A percentile compares a stretch with the other conserved stretches of the same genome.
phyloP scores from a whole-genome alignment of 2,329 filamentous ascomycete species.

The Bipolaris victoriae region DNA sequence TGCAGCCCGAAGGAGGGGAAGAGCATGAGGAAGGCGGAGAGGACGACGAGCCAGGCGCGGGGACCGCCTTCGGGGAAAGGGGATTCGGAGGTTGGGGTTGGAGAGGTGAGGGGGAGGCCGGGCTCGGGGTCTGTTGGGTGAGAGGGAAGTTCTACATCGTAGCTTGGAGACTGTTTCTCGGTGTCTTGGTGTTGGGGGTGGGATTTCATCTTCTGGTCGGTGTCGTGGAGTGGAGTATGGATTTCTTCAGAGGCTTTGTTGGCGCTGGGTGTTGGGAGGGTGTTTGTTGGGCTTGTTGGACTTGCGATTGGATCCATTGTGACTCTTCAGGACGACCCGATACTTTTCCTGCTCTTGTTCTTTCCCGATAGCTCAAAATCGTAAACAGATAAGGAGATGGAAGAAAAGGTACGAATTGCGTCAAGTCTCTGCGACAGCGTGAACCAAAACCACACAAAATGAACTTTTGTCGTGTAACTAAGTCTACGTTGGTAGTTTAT shows the following conservation, averaged over 20 bases:
- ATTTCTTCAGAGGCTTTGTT: constrained; percentile 25
- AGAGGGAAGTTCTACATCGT: constrained; percentile 12
- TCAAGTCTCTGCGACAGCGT: not conserved
- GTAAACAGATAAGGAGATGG: not conserved
- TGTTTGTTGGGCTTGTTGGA: constrained; percentile 33
- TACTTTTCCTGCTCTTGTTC: no score
- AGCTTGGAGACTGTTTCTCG: no score
- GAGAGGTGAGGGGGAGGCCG: not conserved
- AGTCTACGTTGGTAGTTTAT: no score
- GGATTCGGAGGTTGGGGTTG: constrained; percentile 29
- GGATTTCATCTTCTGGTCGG: constrained; percentile 26
- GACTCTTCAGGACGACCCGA: not conserved
- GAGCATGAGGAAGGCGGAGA: constrained; percentile 44
- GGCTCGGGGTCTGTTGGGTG: constrained; percentile 10
- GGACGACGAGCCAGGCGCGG: constrained; percentile 50
- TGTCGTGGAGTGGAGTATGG: constrained; percentile 24
- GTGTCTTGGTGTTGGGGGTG: constrained; percentile 2
- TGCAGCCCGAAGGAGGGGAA: constrained; percentile 48
- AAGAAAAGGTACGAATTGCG: not conserved
- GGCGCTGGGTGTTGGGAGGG: constrained; percentile 19
- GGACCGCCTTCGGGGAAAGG: constrained; percentile 49
- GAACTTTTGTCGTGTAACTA: not conserved
- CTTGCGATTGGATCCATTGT: constrained; percentile 41
- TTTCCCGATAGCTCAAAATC: no score
- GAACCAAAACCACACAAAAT: not conserved